Evolutionary conservation across 2,329 filamentous ascomycete genomes (phyloP).

Genomic region (Periconia macrospinosa): DNA sequence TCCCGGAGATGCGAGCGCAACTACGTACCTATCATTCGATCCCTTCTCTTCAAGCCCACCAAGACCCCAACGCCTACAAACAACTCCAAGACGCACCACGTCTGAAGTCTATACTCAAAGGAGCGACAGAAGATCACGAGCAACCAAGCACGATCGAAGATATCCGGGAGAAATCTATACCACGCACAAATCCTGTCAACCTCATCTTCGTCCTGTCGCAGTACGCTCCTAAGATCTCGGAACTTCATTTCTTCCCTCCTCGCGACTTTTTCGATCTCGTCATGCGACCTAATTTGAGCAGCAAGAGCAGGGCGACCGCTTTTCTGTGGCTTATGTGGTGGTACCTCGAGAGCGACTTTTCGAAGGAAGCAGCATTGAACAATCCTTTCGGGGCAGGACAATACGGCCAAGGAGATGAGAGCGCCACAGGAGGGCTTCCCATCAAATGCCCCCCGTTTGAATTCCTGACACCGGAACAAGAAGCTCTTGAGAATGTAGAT

Average conservation of each 20-base stretch:
- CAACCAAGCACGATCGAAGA: conserved; percentile 85
- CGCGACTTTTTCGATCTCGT: conserved; percentile 96
- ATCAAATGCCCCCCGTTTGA: conserved; percentile 67
- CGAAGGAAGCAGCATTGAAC: conserved; percentile 79
- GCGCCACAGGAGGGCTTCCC: conserved; percentile 49
- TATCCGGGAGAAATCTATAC: conserved; percentile 68
- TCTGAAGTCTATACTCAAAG: conserved; percentile 95
- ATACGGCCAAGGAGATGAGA: conserved; percentile 36
- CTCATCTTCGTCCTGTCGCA: conserved; percentile 93
- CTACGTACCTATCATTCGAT: conserved; percentile 97
- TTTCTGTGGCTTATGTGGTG: conserved; percentile 99
- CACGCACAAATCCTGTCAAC: conserved; percentile 95
- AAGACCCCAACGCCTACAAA: conserved; percentile 95
- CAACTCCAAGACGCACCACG: conserved; percentile 95
- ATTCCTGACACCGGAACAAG: conserved; percentile 66
- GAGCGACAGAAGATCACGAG: conserved; percentile 85
- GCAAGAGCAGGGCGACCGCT: conserved; percentile 77
- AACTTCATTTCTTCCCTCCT: conserved; percentile 82
- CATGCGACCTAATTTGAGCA: conserved; percentile 84
- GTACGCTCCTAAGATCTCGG: conserved; percentile 86
- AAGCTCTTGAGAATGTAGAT: conserved; percentile 73
- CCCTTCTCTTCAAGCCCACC: conserved; percentile 89
- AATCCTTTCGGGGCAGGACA: conserved; percentile 81
- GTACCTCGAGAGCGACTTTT: conserved; percentile 95
- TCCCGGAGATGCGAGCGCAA: conserved; percentile 98